Base-by-base conservation (phyloP, 2,329 filamentous ascomycete genomes). In the Colletotrichum cordylinicola region DNA sequence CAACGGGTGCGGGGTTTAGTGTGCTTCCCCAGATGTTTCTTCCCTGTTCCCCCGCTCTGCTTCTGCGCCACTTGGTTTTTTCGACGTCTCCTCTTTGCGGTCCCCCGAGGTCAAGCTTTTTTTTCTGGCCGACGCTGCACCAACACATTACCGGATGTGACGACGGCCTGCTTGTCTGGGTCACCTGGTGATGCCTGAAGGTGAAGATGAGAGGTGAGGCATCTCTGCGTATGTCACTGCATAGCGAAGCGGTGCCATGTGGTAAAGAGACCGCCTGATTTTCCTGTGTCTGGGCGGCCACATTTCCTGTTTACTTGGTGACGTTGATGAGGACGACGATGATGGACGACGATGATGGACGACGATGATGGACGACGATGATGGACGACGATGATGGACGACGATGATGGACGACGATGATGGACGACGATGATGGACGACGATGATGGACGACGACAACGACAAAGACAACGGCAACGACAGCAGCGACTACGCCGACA, bases 1-100 rank as follows among this genome's bases (percentile, higher is more conserved):
- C 39, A 58, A 48, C 52, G 55, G 73, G 55, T 74, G 74, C 74
- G 72, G 72, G 72, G 75, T 71, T 75, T 77, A 75, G 75, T 75
- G 70, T 71, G 31, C 52, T 77, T 75, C 75, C 75, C 75, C 75
- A 67, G 75, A 77, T 76, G 60, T 62, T 60, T 48, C 18, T 62
- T 64, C 72, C 75, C 67, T 75, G 67, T 60, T 68, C 29, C 75
- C 67, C 72, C 75, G 67, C 71, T 64, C 56, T 58, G 35, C 35
- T 67, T 64, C 62, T 58, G 35, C 35, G 58, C 67, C 61, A 62
- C 67, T 58, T 31, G 27, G 29, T 39, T 39, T 55, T 29, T n/a
- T 52, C n/a, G n/a, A 52, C 10, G 13, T 67, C 52, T 37, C 24
- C 56, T 35, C 27, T 16, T 52, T 62, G 27, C 58, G 15, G 18